These are phyloP conservation scores for Fremontodendron californicum DNA, from an alignment of 345 rosid genomes.

Conservation along the genomic window DNA sequence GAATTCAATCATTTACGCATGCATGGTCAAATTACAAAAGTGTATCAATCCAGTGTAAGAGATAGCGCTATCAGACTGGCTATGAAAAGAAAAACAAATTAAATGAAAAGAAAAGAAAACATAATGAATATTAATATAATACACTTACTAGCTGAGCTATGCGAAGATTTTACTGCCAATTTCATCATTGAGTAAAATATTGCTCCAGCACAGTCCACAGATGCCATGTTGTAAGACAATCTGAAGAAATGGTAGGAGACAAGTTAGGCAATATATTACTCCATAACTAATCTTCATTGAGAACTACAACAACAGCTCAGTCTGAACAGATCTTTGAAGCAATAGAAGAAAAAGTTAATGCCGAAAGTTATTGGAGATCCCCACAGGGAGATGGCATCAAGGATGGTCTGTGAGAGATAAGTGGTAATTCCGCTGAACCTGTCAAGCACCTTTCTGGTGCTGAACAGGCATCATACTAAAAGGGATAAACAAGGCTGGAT, in stretches of 20 bases:
- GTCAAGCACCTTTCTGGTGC: not conserved
- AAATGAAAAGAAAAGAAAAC: too few relatives aligned
- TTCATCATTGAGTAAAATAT: conserved; percentile 83
- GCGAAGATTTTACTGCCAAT: conserved; percentile 51
- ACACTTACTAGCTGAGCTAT: conserved; percentile 38
- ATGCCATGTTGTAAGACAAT: conserved; percentile 75
- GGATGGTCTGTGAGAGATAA: not conserved
- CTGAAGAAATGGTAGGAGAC: conserved; percentile 33
- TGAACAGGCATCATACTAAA: not conserved
- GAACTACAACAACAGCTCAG: not conserved
- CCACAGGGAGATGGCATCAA: not conserved
- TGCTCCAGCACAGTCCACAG: conserved; percentile 86
- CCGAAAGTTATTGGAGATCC: not conserved
- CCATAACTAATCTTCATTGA: not conserved
- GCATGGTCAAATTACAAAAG: not conserved
- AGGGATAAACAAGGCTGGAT: not conserved
- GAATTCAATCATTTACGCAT: not conserved
- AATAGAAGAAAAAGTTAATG: not conserved
- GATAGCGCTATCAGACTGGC: not conserved
- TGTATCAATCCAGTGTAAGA: not conserved
- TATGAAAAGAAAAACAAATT: not conserved
- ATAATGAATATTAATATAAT: not conserved
- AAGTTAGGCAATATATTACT: not conserved
- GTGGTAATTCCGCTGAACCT: not conserved
- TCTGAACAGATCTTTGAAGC: not conserved